These are phyloP conservation scores for Amylocarpus encephaloides DNA, from an alignment of 2,329 filamentous ascomycete genomes.

Conservation along the genomic window DNA sequence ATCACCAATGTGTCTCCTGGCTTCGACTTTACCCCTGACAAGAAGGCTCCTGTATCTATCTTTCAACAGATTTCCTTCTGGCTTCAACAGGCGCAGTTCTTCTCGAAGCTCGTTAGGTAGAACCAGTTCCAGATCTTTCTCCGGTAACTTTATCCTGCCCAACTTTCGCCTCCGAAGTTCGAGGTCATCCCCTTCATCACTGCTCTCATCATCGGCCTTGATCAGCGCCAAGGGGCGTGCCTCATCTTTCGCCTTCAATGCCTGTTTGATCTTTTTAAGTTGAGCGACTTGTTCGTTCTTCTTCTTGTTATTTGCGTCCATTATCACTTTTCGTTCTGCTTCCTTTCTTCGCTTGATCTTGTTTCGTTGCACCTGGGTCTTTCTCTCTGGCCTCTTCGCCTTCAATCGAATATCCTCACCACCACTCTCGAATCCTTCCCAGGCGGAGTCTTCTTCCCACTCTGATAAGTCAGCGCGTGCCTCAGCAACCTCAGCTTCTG, in stretches of 20 bases:
- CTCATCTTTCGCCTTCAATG: slow-evolving; percentile 53
- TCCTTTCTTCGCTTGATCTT: slow-evolving; percentile 84
- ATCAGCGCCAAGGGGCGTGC: slow-evolving; percentile 39
- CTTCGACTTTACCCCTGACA: slow-evolving; percentile 83
- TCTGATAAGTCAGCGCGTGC: slow-evolving; percentile 57
- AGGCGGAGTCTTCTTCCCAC: slow-evolving; percentile 84
- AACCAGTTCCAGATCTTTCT: slow-evolving; percentile 74
- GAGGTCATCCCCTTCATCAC: slow-evolving; percentile 52
- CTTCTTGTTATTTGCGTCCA: slow-evolving; percentile 68
- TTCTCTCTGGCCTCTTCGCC: slow-evolving; percentile 73
- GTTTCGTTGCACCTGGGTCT: slow-evolving; percentile 82
- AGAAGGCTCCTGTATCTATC: slow-evolving; percentile 88
- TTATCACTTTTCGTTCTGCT: slow-evolving; percentile 68
- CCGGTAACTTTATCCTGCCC: slow-evolving; percentile 66
- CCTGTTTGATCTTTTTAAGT: slow-evolving; percentile 64
- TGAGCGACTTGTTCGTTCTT: slow-evolving; percentile 65
- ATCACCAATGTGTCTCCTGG: slow-evolving; percentile 70
- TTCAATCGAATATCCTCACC: slow-evolving; percentile 58
- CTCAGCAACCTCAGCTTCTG: slow-evolving; percentile 68
- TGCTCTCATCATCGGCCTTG: slow-evolving; percentile 43
- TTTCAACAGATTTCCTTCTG: slow-evolving; percentile 90
- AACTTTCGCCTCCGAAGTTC: slow-evolving; percentile 66
- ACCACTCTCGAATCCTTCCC: slow-evolving; percentile 85
- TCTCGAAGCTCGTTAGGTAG: slow-evolving; percentile 79
- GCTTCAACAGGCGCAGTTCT: slow-evolving; percentile 74